These are phyloP conservation scores for Pythium folliculosum DNA, from an alignment of 352 stramenopile species.

Conservation along the genomic window DNA sequence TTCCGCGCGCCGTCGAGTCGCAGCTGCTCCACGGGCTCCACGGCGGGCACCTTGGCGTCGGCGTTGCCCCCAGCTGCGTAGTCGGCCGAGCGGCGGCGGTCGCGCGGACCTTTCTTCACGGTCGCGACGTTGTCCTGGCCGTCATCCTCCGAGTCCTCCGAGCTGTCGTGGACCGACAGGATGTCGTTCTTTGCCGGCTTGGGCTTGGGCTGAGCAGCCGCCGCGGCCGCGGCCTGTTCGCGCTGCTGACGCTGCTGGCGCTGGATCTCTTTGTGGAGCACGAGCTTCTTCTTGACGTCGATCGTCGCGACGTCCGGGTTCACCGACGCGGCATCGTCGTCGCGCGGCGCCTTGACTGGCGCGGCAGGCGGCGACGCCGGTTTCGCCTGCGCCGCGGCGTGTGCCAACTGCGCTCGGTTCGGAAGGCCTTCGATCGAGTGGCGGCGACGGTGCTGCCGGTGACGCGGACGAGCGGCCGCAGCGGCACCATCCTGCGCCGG, in stretches of 20 bases:
- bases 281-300: constrained; percentile 59
- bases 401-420: neutral
- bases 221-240: constrained; percentile 19
- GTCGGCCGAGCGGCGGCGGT: constrained; percentile 42
- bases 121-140: constrained; percentile 46
- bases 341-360: constrained; percentile 13
- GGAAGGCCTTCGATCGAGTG: constrained; percentile 7
- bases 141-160: constrained; percentile 27
- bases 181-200: constrained; percentile 30
- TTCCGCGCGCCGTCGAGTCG: constrained; percentile 70
- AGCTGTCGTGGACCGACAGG: constrained; percentile 23
- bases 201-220: constrained; percentile 24
- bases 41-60: constrained; percentile 48
- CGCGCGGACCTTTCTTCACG: constrained; percentile 40
- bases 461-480: neutral
- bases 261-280: constrained; percentile 47
- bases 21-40: constrained; percentile 61
- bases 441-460: constrained; percentile 4
- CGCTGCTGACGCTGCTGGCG: constrained; percentile 41
- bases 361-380: constrained; percentile 8
- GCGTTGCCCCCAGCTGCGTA: neutral
- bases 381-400: constrained; percentile 5
- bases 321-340: constrained; percentile 30
- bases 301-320: constrained; percentile 57
- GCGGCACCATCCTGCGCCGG: neutral